Conservation (phyloP, 176 grass and related monocot species). For the Bolboschoenus planiculmis region DNA sequence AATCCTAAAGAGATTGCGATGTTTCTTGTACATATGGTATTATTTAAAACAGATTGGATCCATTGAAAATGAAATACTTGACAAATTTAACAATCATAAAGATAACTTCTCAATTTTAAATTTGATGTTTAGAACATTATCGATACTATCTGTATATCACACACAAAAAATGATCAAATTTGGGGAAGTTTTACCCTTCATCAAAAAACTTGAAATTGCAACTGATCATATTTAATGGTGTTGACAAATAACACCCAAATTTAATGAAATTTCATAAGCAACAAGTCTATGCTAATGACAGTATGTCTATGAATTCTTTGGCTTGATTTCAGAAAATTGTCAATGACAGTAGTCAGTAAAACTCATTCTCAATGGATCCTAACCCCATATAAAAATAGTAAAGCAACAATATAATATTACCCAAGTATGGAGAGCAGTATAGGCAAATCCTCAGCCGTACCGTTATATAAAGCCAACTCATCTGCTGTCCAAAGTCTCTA, state of each 20-base stretch:
- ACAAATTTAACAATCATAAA: not conserved
- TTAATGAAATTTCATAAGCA: not conserved
- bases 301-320: not conserved
- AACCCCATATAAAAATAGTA: constrained; percentile 7
- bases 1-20: not conserved
- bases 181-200: not conserved
- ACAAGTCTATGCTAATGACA: not conserved
- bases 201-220: not conserved
- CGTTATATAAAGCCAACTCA: constrained; percentile 66
- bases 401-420: constrained; percentile 25
- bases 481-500: constrained; percentile 69
- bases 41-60: not conserved
- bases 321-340: not conserved
- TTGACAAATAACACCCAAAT: not conserved
- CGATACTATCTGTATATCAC: not conserved
- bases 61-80: not conserved
- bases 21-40: not conserved
- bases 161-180: not conserved
- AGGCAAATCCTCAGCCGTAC: constrained; percentile 54
- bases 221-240: not conserved
- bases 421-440: constrained; percentile 79
- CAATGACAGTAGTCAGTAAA: not conserved
- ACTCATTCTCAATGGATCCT: not conserved
- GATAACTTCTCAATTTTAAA: not conserved
- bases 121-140: not conserved